A percentile compares a stretch with the other conserved stretches of the same genome.
These are phyloP conservation scores for Colletotrichum theobromicola DNA, from an alignment of 2,329 filamentous ascomycete species.

Conservation along the genomic window DNA sequence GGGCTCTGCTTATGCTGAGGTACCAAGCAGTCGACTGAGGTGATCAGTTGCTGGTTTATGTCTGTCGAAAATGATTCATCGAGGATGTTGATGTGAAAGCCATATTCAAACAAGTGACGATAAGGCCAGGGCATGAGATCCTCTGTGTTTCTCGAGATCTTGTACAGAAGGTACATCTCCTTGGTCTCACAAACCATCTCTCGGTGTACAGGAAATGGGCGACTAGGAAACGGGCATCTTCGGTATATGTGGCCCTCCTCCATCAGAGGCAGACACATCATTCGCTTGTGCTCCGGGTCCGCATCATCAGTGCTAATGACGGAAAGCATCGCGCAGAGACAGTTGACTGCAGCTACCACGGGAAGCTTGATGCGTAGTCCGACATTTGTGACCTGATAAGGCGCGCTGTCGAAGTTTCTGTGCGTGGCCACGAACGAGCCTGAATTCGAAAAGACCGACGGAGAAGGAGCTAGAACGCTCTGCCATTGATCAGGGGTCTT, in stretches of 20 bases:
- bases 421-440: background rate
- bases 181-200: background rate
- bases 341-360: constrained; percentile 4
- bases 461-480: constrained; percentile 7
- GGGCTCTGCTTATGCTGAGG: constrained; percentile 13
- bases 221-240: background rate
- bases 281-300: background rate
- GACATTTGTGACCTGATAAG: constrained; percentile 9
- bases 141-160: background rate
- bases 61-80: constrained; percentile 1
- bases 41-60: background rate
- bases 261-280: constrained; percentile 14
- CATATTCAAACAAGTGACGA: background rate
- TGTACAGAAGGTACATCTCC: constrained; percentile 2
- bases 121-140: constrained; percentile 2
- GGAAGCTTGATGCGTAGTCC: constrained; percentile 7
- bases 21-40: constrained; percentile 6
- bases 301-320: constrained; percentile 14
- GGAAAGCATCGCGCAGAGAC: constrained; percentile 6
- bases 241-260: constrained; percentile 1
- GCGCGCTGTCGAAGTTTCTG: background rate
- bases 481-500: background rate
- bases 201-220: background rate
- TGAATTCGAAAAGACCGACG: background rate
- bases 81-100: constrained; percentile 1